These are phyloP conservation scores for Xylaria venustula DNA, from an alignment of 495 filamentous ascomycete species.

Conservation along the genomic window DNA sequence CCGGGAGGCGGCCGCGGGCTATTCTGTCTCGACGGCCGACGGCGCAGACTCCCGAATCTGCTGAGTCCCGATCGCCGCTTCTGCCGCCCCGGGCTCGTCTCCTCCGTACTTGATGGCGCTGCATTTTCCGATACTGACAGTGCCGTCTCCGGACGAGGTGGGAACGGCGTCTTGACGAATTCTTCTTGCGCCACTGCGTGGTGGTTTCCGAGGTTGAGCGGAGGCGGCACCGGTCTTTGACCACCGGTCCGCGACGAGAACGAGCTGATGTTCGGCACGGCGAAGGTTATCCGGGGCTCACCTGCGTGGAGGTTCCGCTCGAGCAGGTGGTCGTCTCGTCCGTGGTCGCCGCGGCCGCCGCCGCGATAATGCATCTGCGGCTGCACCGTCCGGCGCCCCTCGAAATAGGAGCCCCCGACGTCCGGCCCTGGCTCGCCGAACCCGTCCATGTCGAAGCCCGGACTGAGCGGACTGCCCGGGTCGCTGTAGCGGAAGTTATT, in stretches of 20 bases:
- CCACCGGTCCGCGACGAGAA: neutral
- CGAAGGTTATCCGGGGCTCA: neutral
- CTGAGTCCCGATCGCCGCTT: slow-evolving; percentile 2
- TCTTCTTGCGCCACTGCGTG: slow-evolving; percentile 13
- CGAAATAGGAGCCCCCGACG: neutral
- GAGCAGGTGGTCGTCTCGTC: neutral
- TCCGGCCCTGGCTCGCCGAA: neutral
- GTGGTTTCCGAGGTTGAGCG: slow-evolving; percentile 22
- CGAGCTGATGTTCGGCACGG: neutral
- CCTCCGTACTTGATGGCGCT: neutral
- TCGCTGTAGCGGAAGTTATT: slow-evolving; percentile 6
- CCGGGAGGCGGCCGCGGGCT: slow-evolving; percentile 4
- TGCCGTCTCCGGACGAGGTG: neutral
- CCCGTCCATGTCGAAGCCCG: neutral
- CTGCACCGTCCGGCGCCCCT: neutral
- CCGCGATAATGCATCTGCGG: neutral
- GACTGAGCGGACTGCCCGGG: neutral
- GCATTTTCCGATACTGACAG: neutral
- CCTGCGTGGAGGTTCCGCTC: no score
- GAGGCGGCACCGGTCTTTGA: slow-evolving; percentile 10
- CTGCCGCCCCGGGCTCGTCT: neutral
- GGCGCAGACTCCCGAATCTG: neutral
- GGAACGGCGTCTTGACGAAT: slow-evolving; percentile 26
- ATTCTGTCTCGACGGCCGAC: neutral
- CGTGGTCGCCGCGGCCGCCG: neutral